Evolutionary conservation across 2,329 filamentous ascomycete species (phyloP).

Genomic region (Talaromyces sp.): DNA sequence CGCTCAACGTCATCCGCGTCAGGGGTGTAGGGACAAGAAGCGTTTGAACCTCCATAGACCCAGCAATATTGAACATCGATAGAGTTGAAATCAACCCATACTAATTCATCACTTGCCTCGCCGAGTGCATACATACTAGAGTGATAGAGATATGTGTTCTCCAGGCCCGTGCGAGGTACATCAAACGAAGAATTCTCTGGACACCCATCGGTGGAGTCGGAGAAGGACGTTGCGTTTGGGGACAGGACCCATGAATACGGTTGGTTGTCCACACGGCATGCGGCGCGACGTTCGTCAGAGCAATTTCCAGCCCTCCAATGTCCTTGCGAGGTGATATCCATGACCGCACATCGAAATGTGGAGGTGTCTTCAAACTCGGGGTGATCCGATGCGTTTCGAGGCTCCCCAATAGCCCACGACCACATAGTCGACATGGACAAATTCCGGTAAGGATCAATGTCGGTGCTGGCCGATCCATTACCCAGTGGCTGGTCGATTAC

Average conservation of each 20-base stretch:
- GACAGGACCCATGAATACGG: conserved; percentile 57
- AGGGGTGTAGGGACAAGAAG: conserved; percentile 53
- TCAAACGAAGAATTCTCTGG: conserved; percentile 45
- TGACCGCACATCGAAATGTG: conserved; percentile 48
- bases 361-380: conserved; percentile 18
- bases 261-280: conserved; percentile 49
- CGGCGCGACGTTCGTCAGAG: conserved; percentile 43
- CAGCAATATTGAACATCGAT: conserved; percentile 54
- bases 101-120: conserved; percentile 23
- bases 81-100: conserved; percentile 59
- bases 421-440: conserved; percentile 50
- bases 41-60: conserved; percentile 51
- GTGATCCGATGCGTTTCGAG: conserved; percentile 39
- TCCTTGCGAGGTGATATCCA: conserved; percentile 44
- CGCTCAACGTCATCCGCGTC: conserved; percentile 38
- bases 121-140: conserved; percentile 20
- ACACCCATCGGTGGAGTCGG: conserved; percentile 43
- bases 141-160: conserved; percentile 53
- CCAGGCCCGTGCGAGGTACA: conserved; percentile 56
- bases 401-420: conserved; percentile 56
- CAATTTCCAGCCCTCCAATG: conserved; percentile 57
- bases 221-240: conserved; percentile 35
- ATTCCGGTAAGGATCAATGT: conserved; percentile 43
- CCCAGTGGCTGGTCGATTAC: conserved; percentile 53
- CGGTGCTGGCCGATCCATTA: conserved; percentile 44